Base-by-base conservation (phyloP, 2,329 filamentous ascomycete species). In the Trichoderma asperellum region DNA sequence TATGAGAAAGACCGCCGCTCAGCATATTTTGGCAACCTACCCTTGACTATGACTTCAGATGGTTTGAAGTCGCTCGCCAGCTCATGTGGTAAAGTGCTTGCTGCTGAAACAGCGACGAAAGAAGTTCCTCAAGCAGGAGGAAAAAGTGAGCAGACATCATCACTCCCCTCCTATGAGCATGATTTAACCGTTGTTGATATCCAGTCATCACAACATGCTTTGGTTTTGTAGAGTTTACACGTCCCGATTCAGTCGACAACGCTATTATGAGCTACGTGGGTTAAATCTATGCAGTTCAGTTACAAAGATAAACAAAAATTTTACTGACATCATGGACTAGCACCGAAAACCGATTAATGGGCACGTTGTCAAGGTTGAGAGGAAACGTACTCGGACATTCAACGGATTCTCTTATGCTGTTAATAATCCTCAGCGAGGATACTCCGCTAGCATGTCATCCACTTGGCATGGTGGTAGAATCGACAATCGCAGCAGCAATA, bases 21-120 rank as follows among this genome's bases (percentile, higher is more conserved):
- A 0, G 76, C 85, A 32, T 87, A 83, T 69, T 77, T 87, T 64
- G 83, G 83, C 4, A 81, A 81, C 43, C 74, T 87, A 7, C 83
- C 85, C 3, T 47, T 73, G 4, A 73, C 77, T 43, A 76, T 78
- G 58, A 78, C 76, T 0, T 78, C 83, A 34, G 73, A 75, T 0
- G 75, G 81, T 52, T 71, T 87, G 29, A 71, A 73, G 4, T 72
- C 75, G 2, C 66, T 84, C 11, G 81, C 81, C 47, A 73, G 76
- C n/a, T 70, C 72, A 1, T 81, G 78, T 62, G 84, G 84, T 24
- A 70, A 74, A 1, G 77, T 86, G 37, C 18, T 77, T 14, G 73
- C 78, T 8, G 75, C 73, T 3, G 71, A 75, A 1, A 55, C 77
- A 10, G 73, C 74, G 43, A 73, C 72, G n/a, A 76, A 76, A 55